Evolutionary conservation across 805 yeast genomes (phyloP).

Genomic region (Monosporozyma yasuniensis): DNA sequence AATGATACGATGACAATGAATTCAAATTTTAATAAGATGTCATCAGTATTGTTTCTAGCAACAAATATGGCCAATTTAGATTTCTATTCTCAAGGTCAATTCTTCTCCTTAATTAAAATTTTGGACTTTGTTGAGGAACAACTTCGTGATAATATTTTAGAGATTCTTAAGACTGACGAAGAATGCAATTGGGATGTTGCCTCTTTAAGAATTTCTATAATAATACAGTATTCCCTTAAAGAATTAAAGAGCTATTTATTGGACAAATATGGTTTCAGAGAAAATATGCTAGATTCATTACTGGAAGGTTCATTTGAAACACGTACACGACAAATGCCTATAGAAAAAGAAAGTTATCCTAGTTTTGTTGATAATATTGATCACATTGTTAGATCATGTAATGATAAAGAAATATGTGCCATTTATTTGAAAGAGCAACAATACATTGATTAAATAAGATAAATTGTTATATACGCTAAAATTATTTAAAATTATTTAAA

Average conservation of each 20-base stretch:
- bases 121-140: slow-evolving; percentile 21
- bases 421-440: slow-evolving; percentile 2
- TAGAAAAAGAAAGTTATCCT: neutral
- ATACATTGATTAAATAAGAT: slow-evolving; percentile 1
- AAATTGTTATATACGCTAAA: neutral
- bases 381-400: neutral
- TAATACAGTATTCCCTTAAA: slow-evolving; percentile 10
- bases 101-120: slow-evolving; percentile 12
- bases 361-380: neutral
- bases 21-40: slow-evolving; percentile 6
- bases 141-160: slow-evolving; percentile 17
- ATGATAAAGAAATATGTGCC: neutral
- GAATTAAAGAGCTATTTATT: slow-evolving; percentile 9
- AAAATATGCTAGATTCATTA: neutral
- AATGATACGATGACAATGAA: slow-evolving; percentile 7
- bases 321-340: neutral
- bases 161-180: slow-evolving; percentile 1
- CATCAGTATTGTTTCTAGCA: slow-evolving; percentile 15
- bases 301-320: neutral
- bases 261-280: slow-evolving; percentile 9
- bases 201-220: slow-evolving; percentile 3
- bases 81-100: slow-evolving; percentile 18
- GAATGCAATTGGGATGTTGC: neutral
- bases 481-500: too few relatives aligned
- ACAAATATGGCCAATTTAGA: slow-evolving; percentile 14